Evolutionary conservation across 1,284 basidiomycete genomes (phyloP).

Genomic region (Takashimella tepidaria): DNA sequence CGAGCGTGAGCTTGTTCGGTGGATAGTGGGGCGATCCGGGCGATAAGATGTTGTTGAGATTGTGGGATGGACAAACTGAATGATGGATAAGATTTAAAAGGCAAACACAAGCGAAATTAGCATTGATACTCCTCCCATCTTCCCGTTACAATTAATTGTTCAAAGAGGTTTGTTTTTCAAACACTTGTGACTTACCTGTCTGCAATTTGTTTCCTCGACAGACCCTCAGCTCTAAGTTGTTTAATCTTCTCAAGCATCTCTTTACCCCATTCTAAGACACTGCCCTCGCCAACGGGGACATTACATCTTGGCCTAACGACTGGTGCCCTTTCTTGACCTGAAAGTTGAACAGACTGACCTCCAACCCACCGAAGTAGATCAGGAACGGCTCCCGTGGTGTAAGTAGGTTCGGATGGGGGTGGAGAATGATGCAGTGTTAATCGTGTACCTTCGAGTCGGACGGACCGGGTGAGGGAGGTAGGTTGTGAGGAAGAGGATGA

Average conservation of each 20-base stretch:
- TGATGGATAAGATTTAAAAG: not conserved
- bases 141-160: not conserved
- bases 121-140: not conserved
- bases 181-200: constrained; percentile 27
- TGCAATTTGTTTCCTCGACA: constrained; percentile 29
- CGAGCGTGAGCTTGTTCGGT: constrained; percentile 14
- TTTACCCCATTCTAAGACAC: constrained; percentile 19
- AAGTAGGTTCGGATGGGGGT: constrained; percentile 38
- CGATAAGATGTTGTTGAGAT: constrained; percentile 26
- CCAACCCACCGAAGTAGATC: constrained; percentile 34
- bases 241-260: constrained; percentile 28
- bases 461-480: constrained; percentile 9
- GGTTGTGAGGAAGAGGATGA: constrained; percentile 8
- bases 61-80: constrained; percentile 23
- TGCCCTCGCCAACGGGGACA: not conserved
- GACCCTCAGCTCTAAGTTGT: constrained; percentile 25
- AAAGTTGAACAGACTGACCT: constrained; percentile 26
- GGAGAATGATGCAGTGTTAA: constrained; percentile 41
- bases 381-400: constrained; percentile 36
- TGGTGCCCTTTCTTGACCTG: constrained; percentile 31
- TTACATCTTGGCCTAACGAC: constrained; percentile 1
- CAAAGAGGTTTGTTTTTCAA: not conserved
- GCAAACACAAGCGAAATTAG: not conserved
- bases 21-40: constrained; percentile 33
- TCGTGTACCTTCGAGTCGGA: constrained; percentile 17